These are phyloP conservation scores for Metarhizium humberi DNA, from an alignment of 2,329 filamentous ascomycete genomes.

Conservation along the genomic window DNA sequence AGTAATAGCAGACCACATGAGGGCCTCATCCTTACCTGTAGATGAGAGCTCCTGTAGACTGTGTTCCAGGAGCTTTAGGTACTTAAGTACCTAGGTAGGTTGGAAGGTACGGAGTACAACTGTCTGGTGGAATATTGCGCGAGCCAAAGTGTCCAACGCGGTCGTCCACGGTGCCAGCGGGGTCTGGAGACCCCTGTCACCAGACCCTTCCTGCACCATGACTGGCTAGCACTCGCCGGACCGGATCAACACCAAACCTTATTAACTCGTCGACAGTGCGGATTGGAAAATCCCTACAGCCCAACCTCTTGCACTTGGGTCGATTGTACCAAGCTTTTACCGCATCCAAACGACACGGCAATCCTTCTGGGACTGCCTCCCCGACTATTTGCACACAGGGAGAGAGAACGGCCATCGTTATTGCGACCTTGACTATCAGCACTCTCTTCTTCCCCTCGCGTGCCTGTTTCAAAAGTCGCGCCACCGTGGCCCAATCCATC, in stretches of 20 bases:
- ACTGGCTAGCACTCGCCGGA: conserved; percentile 21
- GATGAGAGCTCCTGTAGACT: too few relatives aligned
- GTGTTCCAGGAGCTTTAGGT: too few relatives aligned
- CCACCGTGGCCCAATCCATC: conserved; percentile 24
- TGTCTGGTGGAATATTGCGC: too few relatives aligned
- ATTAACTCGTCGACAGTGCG: conserved; percentile 28
- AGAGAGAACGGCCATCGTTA: too few relatives aligned
- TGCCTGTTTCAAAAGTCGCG: conserved; percentile 14
- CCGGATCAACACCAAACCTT: conserved; percentile 32
- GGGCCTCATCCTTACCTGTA: too few relatives aligned
- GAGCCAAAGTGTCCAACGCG: too few relatives aligned
- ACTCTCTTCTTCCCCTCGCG: conserved; percentile 3
- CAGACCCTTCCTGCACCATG: conserved; percentile 11
- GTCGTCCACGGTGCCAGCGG: conserved; percentile 1
- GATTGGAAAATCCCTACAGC: conserved; percentile 32
- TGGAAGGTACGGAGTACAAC: too few relatives aligned
- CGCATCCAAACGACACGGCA: neutral
- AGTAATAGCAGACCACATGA: too few relatives aligned
- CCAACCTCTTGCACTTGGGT: conserved; percentile 21
- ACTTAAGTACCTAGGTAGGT: too few relatives aligned
- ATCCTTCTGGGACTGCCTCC: neutral
- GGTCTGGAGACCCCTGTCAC: neutral
- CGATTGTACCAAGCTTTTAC: conserved; percentile 4
- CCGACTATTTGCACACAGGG: neutral
- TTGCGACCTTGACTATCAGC: neutral